Conservation (phyloP, 345 rosid genomes). For the Pistacia vera region DNA sequence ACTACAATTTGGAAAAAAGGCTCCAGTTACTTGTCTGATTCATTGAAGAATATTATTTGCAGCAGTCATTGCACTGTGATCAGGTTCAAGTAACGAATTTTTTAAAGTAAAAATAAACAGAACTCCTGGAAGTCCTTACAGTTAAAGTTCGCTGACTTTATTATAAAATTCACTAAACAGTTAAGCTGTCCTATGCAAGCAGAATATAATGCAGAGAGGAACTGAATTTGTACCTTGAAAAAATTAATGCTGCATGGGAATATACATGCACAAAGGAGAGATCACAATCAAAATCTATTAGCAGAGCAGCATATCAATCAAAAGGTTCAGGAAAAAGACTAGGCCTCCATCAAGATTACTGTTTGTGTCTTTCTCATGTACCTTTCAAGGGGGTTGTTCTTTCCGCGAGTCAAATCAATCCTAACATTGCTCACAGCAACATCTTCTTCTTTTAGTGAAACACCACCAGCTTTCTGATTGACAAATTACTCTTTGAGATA, state of each 20-base stretch:
- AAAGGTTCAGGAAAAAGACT: background rate
- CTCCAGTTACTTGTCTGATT: background rate
- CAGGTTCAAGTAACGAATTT: background rate
- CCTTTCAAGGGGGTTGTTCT: constrained; percentile 46
- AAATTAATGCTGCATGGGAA: constrained; percentile 38
- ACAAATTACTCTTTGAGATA: constrained; percentile 19
- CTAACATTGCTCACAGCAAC: constrained; percentile 40
- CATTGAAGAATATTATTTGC: background rate
- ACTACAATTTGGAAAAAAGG: background rate
- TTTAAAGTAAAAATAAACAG: background rate
- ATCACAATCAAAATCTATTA: constrained; percentile 11
- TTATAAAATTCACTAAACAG: background rate
- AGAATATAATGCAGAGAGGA: constrained; percentile 3
- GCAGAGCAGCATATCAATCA: constrained; percentile 6
- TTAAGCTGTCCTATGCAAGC: background rate
- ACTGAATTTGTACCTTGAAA: constrained; percentile 42
- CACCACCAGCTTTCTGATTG: constrained; percentile 27
- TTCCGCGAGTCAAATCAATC: constrained; percentile 57
- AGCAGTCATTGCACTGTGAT: background rate
- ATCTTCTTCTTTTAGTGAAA: constrained; percentile 51
- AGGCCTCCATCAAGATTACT: background rate
- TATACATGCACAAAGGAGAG: constrained; percentile 28
- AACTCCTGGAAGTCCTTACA: background rate
- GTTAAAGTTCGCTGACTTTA: background rate
- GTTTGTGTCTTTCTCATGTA: constrained; percentile 17